These are phyloP conservation scores for Tephrocybe sp. DNA, from an alignment of 768 basidiomycete species.

Conservation along the genomic window DNA sequence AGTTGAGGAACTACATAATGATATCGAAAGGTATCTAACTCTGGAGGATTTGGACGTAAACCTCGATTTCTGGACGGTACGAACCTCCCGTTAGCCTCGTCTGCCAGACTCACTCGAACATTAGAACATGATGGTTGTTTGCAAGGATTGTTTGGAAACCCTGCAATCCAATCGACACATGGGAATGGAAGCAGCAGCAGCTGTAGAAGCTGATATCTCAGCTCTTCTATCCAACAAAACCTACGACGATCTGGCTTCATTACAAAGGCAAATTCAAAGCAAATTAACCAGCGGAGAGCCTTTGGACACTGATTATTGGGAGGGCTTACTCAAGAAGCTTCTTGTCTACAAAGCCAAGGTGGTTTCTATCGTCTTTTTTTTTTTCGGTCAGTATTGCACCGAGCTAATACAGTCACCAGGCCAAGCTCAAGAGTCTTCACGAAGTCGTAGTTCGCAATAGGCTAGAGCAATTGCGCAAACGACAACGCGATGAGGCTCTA, in stretches of 20 bases:
- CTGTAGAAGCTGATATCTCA: slow-evolving; percentile 85
- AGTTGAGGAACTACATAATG: slow-evolving; percentile 90
- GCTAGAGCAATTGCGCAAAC: slow-evolving; percentile 92
- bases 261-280: slow-evolving; percentile 85
- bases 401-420: slow-evolving; percentile 52
- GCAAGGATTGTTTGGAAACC: slow-evolving; percentile 84
- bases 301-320: slow-evolving; percentile 98
- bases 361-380: neutral
- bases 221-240: slow-evolving; percentile 82
- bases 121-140: slow-evolving; percentile 97
- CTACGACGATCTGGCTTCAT: slow-evolving; percentile 75
- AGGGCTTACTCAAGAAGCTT: slow-evolving; percentile 84
- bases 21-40: slow-evolving; percentile 89
- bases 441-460: slow-evolving; percentile 97
- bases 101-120: neutral
- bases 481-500: slow-evolving; percentile 93
- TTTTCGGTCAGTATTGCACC: neutral
- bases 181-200: slow-evolving; percentile 68
- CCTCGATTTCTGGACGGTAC: slow-evolving; percentile 96
- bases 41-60: slow-evolving; percentile 84
- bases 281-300: slow-evolving; percentile 93
- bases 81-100: slow-evolving; percentile 19
- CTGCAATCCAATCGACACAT: slow-evolving; percentile 63
- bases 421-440: slow-evolving; percentile 88
- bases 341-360: slow-evolving; percentile 98